Conservation (phyloP, 305 asterid genomes). For the Withania somnifera region DNA sequence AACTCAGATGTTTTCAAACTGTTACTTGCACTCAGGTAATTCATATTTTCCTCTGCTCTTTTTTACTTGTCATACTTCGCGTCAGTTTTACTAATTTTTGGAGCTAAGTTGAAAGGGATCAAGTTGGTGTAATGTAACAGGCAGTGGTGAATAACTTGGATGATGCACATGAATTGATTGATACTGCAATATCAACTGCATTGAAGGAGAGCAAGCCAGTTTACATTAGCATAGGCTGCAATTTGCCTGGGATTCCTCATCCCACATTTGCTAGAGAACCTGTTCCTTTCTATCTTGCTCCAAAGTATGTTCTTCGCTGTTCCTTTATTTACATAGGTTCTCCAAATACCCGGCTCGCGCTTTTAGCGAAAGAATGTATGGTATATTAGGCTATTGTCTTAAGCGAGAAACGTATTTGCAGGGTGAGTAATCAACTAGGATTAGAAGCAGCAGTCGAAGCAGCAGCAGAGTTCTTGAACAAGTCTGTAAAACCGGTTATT, state of each 20-base stretch:
- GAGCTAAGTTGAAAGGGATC: background rate
- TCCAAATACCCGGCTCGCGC: background rate
- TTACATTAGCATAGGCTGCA: constrained; percentile 67
- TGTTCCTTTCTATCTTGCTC: constrained; percentile 57
- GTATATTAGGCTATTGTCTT: background rate
- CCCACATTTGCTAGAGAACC: constrained; percentile 74
- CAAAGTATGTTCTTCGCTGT: constrained; percentile 29
- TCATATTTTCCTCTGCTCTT: background rate
- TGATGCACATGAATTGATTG: constrained; percentile 78
- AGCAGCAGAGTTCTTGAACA: constrained; percentile 59
- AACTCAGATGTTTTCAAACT: constrained; percentile 72
- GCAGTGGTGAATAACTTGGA: constrained; percentile 82
- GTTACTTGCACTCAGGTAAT: constrained; percentile 80
- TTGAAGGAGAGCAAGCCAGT: constrained; percentile 83
- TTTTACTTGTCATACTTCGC: too few species aligned
- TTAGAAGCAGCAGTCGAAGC: constrained; percentile 76
- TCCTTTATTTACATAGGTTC: background rate
- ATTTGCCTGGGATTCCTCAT: constrained; percentile 64
- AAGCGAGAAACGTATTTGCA: constrained; percentile 7
- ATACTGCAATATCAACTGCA: constrained; percentile 74
- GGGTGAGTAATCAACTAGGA: constrained; percentile 55
- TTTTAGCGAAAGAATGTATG: background rate
- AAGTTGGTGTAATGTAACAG: constrained; percentile 15
- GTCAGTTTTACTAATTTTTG: too few species aligned
- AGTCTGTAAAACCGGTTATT: constrained; percentile 77